These are phyloP conservation scores for Podaxis sp. DNA, from an alignment of 768 basidiomycete species.

Conservation along the genomic window DNA sequence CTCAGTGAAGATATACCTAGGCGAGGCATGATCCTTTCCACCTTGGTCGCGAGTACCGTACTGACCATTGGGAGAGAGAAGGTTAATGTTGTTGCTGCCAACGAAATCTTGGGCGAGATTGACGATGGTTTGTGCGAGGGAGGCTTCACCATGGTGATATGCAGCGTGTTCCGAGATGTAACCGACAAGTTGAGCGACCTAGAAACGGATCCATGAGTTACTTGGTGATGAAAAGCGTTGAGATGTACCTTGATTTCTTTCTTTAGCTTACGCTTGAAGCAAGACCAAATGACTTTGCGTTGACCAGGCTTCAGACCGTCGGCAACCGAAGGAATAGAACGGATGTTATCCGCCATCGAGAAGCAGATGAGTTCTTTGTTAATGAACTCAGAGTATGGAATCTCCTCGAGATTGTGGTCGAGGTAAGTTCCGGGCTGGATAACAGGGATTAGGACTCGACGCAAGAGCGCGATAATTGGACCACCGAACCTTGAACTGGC, in stretches of 20 bases:
- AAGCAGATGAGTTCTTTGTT: conserved; percentile 97
- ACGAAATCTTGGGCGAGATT: conserved; percentile 92
- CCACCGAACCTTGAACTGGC: conserved; percentile 67
- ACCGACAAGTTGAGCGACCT: conserved; percentile 94
- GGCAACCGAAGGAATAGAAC: conserved; percentile 91
- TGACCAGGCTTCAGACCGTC: conserved; percentile 98
- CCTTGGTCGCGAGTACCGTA: conserved; percentile 92
- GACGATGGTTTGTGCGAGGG: conserved; percentile 86
- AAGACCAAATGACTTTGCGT: conserved; percentile 93
- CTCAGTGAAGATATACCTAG: conserved; percentile 93
- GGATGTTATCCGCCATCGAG: conserved; percentile 99
- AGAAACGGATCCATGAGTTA: background rate
- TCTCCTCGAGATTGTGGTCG: conserved; percentile 82
- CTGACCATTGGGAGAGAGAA: conserved; percentile 86
- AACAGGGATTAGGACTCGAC: conserved; percentile 1
- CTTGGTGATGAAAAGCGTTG: background rate
- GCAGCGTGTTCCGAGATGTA: conserved; percentile 92
- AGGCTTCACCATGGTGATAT: conserved; percentile 95
- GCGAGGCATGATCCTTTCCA: conserved; percentile 94
- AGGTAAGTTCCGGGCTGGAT: conserved; percentile 87
- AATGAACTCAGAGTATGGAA: conserved; percentile 92
- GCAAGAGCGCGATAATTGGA: background rate
- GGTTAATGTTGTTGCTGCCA: conserved; percentile 92
- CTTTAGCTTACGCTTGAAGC: conserved; percentile 92
- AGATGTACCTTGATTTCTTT: conserved; percentile 77